phyloP scores from a whole-genome alignment of 2,329 filamentous ascomycete species.

The Aspergillus eucalypticola region DNA sequence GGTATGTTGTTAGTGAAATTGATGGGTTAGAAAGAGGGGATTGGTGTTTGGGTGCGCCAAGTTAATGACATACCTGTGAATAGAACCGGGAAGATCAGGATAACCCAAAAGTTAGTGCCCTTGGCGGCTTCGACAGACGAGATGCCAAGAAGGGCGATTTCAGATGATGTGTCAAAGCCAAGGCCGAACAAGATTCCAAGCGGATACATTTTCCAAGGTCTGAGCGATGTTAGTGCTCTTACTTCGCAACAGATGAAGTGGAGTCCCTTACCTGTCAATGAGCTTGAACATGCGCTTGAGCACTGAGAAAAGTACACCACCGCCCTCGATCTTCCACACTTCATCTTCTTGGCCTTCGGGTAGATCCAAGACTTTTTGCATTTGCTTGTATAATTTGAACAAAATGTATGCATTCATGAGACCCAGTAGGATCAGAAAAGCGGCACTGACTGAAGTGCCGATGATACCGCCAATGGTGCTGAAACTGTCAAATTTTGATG shows the following conservation, averaged over 20 bases:
- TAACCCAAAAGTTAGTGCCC: constrained; percentile 90
- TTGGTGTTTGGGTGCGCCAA: too few species aligned
- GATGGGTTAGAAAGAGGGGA: not conserved
- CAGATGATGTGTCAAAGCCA: constrained; percentile 92
- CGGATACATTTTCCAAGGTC: constrained; percentile 90
- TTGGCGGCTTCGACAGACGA: constrained; percentile 81
- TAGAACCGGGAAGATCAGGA: constrained; percentile 83
- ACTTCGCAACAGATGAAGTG: not conserved
- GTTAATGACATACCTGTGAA: constrained; percentile 80
- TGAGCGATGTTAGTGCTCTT: constrained; percentile 14
- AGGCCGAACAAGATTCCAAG: constrained; percentile 85
- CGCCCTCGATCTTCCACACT: constrained; percentile 71
- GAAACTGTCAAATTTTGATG: constrained; percentile 78
- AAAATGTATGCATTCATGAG: constrained; percentile 84
- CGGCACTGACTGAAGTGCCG: constrained; percentile 81
- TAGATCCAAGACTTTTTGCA: constrained; percentile 61
- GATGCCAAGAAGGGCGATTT: constrained; percentile 89
- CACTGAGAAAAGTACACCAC: constrained; percentile 70
- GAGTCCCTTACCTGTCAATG: constrained; percentile 51
- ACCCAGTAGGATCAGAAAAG: constrained; percentile 79
- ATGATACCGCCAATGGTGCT: constrained; percentile 81
- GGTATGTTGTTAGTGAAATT: not conserved
- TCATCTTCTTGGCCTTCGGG: constrained; percentile 49
- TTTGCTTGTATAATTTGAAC: constrained; percentile 69
- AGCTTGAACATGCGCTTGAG: constrained; percentile 76